Percentiles rank a stretch among this genome's conserved stretches.
Evolutionary conservation across 495 filamentous ascomycete genomes (phyloP).

Genomic region (Tuber magnatum): DNA sequence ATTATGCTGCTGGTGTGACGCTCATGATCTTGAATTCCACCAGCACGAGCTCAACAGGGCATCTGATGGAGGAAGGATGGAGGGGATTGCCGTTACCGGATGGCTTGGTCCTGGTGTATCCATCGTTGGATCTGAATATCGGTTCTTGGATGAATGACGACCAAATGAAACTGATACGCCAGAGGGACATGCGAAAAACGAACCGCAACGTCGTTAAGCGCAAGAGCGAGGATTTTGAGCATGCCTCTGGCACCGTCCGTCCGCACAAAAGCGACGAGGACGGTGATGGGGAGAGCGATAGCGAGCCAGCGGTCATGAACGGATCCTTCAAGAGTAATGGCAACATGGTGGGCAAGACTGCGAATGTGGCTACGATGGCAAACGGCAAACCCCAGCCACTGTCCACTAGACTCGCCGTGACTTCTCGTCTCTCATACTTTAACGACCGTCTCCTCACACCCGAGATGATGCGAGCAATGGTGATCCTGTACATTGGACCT

Average conservation of each 20-base stretch:
- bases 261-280: conserved; percentile 33
- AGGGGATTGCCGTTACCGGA: conserved; percentile 62
- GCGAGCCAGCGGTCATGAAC: conserved; percentile 8
- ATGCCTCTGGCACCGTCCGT: conserved; percentile 40
- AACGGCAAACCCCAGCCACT: conserved; percentile 56
- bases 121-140: conserved; percentile 87
- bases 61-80: conserved; percentile 43
- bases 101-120: conserved; percentile 80
- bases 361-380: not conserved
- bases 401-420: conserved; percentile 79
- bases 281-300: conserved; percentile 41
- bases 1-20: conserved; percentile 71
- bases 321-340: not conserved
- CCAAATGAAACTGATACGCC: conserved; percentile 88
- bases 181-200: conserved; percentile 65
- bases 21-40: conserved; percentile 80
- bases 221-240: conserved; percentile 60
- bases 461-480: conserved; percentile 99
- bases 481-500: conserved; percentile 93
- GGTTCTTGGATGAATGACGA: conserved; percentile 99
- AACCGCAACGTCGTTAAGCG: conserved; percentile 67
- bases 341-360: conserved; percentile 5
- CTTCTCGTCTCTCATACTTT: conserved; percentile 95
- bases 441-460: conserved; percentile 90
- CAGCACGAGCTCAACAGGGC: conserved; percentile 48